Percentiles rank a stretch among this genome's conserved stretches.
phyloP scores from a whole-genome alignment of 495 filamentous ascomycete species.

The Cercophora sp. region DNA sequence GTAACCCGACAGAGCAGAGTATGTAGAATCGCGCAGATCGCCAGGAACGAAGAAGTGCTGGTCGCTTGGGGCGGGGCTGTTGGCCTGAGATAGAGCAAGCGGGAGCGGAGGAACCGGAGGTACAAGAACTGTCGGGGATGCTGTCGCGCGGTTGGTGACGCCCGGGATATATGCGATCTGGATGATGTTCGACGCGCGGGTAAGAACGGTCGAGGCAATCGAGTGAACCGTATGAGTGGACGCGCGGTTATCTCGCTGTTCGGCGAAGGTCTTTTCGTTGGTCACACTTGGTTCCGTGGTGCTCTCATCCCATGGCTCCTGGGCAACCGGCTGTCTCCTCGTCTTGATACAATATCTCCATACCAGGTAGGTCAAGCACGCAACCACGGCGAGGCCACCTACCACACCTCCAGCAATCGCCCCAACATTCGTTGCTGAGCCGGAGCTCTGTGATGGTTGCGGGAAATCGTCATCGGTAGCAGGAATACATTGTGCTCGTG shows the following conservation, averaged over 20 bases:
- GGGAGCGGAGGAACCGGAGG: constrained; percentile 93
- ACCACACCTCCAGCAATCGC: constrained; percentile 84
- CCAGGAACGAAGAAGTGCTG: constrained; percentile 93
- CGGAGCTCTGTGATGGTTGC: constrained; percentile 18
- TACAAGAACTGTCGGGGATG: constrained; percentile 76
- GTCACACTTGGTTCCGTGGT: constrained; percentile 44
- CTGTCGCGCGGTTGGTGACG: constrained; percentile 85
- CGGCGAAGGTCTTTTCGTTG: constrained; percentile 57
- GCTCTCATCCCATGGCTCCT: constrained; percentile 53
- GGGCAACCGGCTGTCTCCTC: constrained; percentile 57
- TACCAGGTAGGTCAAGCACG: constrained; percentile 67
- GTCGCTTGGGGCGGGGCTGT: constrained; percentile 58
- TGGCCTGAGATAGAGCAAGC: constrained; percentile 54
- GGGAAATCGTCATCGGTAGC: not conserved
- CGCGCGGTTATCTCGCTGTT: constrained; percentile 60
- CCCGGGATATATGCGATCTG: constrained; percentile 99
- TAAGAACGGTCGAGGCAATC: constrained; percentile 92
- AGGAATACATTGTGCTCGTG: constrained; percentile 36
- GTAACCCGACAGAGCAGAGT: constrained; percentile 59
- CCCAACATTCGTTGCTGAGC: constrained; percentile 59
- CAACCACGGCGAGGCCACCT: constrained; percentile 67
- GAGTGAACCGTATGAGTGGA: constrained; percentile 86
- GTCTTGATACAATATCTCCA: constrained; percentile 86
- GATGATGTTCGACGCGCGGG: constrained; percentile 95
- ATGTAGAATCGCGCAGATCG: constrained; percentile 85